Percentiles rank a stretch among this genome's conserved stretches.
phyloP scores from a whole-genome alignment of 2,329 filamentous ascomycete species.

The Balansia obtecta region DNA sequence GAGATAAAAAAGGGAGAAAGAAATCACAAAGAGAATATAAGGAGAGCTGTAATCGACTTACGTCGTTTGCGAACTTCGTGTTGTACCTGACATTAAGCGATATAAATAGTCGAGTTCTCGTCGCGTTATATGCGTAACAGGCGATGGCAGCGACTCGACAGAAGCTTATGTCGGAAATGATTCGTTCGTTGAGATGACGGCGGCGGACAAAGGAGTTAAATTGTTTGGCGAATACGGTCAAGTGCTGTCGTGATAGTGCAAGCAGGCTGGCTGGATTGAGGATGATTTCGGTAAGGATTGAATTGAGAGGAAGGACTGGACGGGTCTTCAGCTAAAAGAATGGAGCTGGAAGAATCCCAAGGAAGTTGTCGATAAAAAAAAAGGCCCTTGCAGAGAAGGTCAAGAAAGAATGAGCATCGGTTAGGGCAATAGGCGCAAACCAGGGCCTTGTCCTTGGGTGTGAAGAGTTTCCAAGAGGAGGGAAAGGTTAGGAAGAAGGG shows the following conservation, averaged over 20 bases:
- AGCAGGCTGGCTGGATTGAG: neutral
- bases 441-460: neutral
- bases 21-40: neutral
- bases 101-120: neutral
- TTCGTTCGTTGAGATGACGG: neutral
- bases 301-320: slow-evolving; percentile 23
- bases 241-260: neutral
- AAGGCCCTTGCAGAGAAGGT: neutral
- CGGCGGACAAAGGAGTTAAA: neutral
- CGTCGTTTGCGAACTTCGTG: neutral
- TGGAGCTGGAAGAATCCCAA: slow-evolving; percentile 13
- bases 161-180: neutral
- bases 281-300: slow-evolving; percentile 5
- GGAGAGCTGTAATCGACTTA: neutral
- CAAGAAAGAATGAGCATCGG: slow-evolving; percentile 1
- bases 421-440: neutral
- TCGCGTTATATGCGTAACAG: slow-evolving; percentile 1
- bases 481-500: neutral
- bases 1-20: neutral
- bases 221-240: neutral
- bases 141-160: neutral
- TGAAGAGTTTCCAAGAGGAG: neutral
- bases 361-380: neutral
- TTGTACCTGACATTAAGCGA: neutral
- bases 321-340: slow-evolving; percentile 24